Base-by-base conservation (phyloP, 352 stramenopile species). In the Phytopythium cucurbitacearum region DNA sequence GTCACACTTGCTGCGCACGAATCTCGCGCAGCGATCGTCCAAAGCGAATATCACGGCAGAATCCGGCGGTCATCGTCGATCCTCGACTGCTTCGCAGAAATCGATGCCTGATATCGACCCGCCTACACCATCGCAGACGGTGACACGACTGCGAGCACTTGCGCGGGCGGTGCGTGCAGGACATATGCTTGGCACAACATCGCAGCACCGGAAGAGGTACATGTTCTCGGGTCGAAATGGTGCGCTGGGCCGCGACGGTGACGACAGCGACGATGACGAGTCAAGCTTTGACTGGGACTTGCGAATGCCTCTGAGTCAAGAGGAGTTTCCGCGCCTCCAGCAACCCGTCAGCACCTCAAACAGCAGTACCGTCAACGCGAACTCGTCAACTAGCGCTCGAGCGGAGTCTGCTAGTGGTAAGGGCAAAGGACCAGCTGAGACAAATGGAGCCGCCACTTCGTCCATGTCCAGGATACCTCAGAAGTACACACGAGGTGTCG, bases 91-190 rank as follows among this genome's bases (percentile, higher is more conserved):
- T 5, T 62, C 62, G 10, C 15, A 66, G 43, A 63, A 60, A 39
- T 46, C 32, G 0, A 40, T 68, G 32, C 5, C 36, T 0, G 55
- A 72, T 21, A 6, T 64, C 3, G 57, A 79, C 11, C 12, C 51
- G 0, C 70, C 64, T 12, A 40, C 48, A 28, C 57, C 73, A 1
- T 89, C 80, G 0, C 53, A 59, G 0, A 88, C 75, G 1, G 73
- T 69, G 1, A 48, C 68, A 37, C 56, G 75, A 0, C 57, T 90
- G 11, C 58, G 57, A 28, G 75, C 80, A 8, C 51, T 90, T 1
- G 76, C 75, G 0, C 74, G 71, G 16, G 77, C 73, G 2, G 69
- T 90, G 4, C 70, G 76, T 7, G 80, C 80, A 4, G 73, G 64
- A 12, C 76, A 88, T 32, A 65, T 62, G 9, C 61, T 90, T 3